Base-by-base conservation (phyloP, 2,329 filamentous ascomycete species). In the Metarhizium album region DNA sequence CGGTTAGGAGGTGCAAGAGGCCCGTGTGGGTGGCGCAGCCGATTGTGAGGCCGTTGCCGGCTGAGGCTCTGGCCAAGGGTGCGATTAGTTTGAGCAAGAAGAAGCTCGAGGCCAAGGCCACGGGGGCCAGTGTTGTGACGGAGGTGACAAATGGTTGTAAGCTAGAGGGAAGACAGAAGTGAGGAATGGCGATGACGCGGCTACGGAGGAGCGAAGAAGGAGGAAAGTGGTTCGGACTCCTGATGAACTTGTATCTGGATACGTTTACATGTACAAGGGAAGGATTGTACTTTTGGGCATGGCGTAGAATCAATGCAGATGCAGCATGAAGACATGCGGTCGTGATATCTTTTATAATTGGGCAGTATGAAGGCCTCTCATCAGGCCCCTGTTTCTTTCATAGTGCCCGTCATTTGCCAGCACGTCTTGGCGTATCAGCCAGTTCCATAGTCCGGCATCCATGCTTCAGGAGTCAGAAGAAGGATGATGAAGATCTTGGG, bases 1-100 rank as follows among this genome's bases (percentile, higher is more conserved):
- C 86, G 1, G 82, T 93, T 24, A 79, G 78, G 50, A 74, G 80
- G 53, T 95, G 89, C 62, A 84, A 83, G 64, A 72, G 89, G 56
- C 90, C 90, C 1, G 96, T 84, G 79, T 96, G 89, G 88, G 77
- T 95, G 3, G 89, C 83, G 48, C 90, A 97, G 70, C 85, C 91
- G 3, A 87, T 95, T 60, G 79, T 96, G 6, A 74, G 90, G 51
- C 90, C 90, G 40, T 66, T 96, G 60, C 93, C 93, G 0, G 86
- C 86, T 58, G 91, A 97, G 70, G 93, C 93, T 2, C 61, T 93
- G 56, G 83, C 84, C 55, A 90, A 88, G 64, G 90, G 90, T 0
- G 84, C 86, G 2, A 75, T 95, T 65, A 79, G 75, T 52, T 64
- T 84, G 54, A 87, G 83, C 60, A 90, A 89, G 71, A 90, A 90